phyloP scores from a whole-genome alignment of 2,329 filamentous ascomycete genomes.

The Aspergillus hiratsukae region DNA sequence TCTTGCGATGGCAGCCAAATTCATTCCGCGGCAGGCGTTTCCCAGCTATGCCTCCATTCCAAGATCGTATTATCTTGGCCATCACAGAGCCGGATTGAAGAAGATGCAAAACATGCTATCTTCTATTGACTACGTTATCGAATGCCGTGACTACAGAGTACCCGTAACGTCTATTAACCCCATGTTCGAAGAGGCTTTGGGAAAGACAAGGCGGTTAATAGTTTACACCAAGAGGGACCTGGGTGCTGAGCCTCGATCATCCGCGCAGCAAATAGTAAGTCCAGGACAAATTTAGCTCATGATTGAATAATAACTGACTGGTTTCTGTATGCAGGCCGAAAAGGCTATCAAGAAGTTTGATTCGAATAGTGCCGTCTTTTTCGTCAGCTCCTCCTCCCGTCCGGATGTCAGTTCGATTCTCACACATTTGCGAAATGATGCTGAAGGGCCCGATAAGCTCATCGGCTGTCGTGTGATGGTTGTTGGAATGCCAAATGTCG shows the following conservation, averaged over 20 bases:
- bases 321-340: conserved; percentile 22
- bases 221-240: conserved; percentile 91
- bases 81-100: conserved; percentile 75
- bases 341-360: conserved; percentile 32
- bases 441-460: conserved; percentile 46
- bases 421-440: conserved; percentile 28
- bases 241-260: conserved; percentile 45
- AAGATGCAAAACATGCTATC: conserved; percentile 79
- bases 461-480: conserved; percentile 80
- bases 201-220: conserved; percentile 68
- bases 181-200: conserved; percentile 73
- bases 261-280: conserved; percentile 39
- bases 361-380: conserved; percentile 31
- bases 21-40: conserved; percentile 71
- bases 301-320: background rate
- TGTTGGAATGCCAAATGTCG: conserved; percentile 96
- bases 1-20: conserved; percentile 39
- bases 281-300: background rate
- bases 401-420: conserved; percentile 30
- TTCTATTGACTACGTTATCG: conserved; percentile 80
- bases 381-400: conserved; percentile 29
- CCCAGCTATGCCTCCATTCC: conserved; percentile 70
- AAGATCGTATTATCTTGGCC: conserved; percentile 89
- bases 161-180: conserved; percentile 88
- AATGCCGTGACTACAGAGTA: conserved; percentile 90